Conservation (phyloP, 2,329 filamentous ascomycete genomes). For the Alternaria sp. region DNA sequence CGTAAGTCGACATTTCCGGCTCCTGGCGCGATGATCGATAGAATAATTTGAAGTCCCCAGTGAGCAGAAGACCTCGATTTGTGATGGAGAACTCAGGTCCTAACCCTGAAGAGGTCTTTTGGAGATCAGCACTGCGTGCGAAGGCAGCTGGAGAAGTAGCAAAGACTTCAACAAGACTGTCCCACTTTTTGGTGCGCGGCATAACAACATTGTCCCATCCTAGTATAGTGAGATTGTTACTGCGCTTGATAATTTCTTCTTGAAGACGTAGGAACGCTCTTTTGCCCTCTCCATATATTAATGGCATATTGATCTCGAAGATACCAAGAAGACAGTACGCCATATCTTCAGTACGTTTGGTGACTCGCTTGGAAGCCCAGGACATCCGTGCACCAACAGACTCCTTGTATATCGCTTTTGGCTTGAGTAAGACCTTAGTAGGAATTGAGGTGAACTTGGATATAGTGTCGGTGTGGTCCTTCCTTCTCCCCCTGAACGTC, state of each 20-base stretch:
- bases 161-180: neutral
- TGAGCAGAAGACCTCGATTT: neutral
- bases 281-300: slow-evolving; percentile 43
- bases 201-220: neutral
- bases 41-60: neutral
- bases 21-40: too few relatives aligned
- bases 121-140: fast-evolving
- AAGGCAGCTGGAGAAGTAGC: neutral
- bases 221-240: too few relatives aligned
- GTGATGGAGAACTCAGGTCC: neutral
- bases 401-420: too few relatives aligned
- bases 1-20: too few relatives aligned
- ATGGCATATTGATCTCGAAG: slow-evolving; percentile 40
- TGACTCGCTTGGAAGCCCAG: slow-evolving; percentile 22
- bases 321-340: slow-evolving; percentile 45
- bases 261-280: slow-evolving; percentile 32
- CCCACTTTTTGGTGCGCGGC: neutral
- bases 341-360: slow-evolving; percentile 34
- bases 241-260: slow-evolving; percentile 10
- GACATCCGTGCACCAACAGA: slow-evolving; percentile 11
- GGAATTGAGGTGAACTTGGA: too few relatives aligned
- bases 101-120: fast-evolving
- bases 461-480: neutral
- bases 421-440: too few relatives aligned
- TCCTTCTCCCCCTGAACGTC: neutral